A percentile compares a stretch with the other conserved stretches of the same genome.
Evolutionary conservation across 2,329 filamentous ascomycete genomes (phyloP).

Genomic region (Uncinocarpus reesii): DNA sequence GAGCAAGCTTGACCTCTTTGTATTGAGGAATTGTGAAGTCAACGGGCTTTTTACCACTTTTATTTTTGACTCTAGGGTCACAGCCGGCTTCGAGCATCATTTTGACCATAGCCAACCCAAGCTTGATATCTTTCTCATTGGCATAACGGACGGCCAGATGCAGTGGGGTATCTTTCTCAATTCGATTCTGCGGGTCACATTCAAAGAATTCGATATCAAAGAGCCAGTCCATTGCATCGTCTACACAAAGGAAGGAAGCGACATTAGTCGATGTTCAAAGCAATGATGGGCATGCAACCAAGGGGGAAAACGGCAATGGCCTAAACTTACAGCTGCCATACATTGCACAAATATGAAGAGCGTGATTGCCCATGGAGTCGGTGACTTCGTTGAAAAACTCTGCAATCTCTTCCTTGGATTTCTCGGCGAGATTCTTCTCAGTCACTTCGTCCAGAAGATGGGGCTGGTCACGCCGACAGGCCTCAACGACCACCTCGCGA

Average conservation of each 20-base stretch:
- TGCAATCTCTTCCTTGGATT: conserved; percentile 54
- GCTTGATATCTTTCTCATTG: conserved; percentile 37
- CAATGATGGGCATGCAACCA: not conserved
- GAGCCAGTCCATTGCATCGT: conserved; percentile 39
- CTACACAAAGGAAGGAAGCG: conserved; percentile 20
- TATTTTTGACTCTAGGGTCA: conserved; percentile 40
- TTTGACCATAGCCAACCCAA: conserved; percentile 38
- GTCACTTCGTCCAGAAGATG: conserved; percentile 71
- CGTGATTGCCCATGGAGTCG: conserved; percentile 76
- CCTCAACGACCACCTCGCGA: conserved; percentile 78
- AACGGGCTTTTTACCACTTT: conserved; percentile 37
- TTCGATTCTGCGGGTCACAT: conserved; percentile 39
- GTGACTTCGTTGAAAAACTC: conserved; percentile 74
- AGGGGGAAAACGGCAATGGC: not conserved
- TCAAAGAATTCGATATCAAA: conserved; percentile 41
- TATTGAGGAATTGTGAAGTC: conserved; percentile 37
- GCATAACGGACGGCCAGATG: conserved; percentile 38
- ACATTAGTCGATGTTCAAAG: not conserved
- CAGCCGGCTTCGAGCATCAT: conserved; percentile 43
- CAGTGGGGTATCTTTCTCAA: conserved; percentile 39
- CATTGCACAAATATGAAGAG: conserved; percentile 78
- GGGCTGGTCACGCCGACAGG: conserved; percentile 85
- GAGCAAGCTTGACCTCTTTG: conserved; percentile 31
- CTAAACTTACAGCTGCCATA: conserved; percentile 65
- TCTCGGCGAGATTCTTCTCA: conserved; percentile 44